These are phyloP conservation scores for Cinnamomum micranthum DNA, from an alignment of 164 flowering plant genomes.

Conservation along the genomic window DNA sequence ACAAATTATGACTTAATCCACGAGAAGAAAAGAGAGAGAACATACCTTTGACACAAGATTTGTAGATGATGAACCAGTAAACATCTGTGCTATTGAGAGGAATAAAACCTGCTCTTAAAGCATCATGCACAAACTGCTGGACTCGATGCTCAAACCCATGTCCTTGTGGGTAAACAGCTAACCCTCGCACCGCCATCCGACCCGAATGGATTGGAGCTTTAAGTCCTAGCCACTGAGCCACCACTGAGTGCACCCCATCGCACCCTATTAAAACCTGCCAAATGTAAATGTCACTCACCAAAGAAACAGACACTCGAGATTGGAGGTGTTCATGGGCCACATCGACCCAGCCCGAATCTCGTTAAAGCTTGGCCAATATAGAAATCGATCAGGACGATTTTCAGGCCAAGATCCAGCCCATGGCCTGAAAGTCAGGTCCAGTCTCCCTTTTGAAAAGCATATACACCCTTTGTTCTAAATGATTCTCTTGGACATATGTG, in stretches of 20 bases:
- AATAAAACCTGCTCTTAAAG: slow-evolving; percentile 29
- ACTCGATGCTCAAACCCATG: slow-evolving; percentile 35
- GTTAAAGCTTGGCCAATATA: background rate
- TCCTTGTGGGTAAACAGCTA: slow-evolving; percentile 38
- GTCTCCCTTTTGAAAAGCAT: background rate
- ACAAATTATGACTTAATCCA: background rate
- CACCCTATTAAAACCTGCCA: slow-evolving; percentile 49
- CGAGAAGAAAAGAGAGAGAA: background rate
- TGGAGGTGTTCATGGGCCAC: background rate
- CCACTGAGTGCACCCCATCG: slow-evolving; percentile 53
- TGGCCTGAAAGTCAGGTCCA: background rate
- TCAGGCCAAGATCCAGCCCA: background rate
- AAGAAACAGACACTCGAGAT: background rate
- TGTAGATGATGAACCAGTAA: slow-evolving; percentile 33
- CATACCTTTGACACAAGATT: slow-evolving; percentile 1
- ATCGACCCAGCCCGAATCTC: background rate
- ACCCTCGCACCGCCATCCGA: slow-evolving; percentile 37
- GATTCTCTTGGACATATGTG: background rate
- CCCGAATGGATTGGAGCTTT: slow-evolving; percentile 33
- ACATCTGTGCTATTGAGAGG: slow-evolving; percentile 33
- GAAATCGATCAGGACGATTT: background rate
- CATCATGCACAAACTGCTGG: slow-evolving; percentile 24
- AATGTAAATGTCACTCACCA: background rate
- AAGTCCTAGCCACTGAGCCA: slow-evolving; percentile 49
- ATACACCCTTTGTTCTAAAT: too few species aligned